These are phyloP conservation scores for Boletus coffeatus DNA, from an alignment of 1,284 basidiomycete genomes.

Conservation along the genomic window DNA sequence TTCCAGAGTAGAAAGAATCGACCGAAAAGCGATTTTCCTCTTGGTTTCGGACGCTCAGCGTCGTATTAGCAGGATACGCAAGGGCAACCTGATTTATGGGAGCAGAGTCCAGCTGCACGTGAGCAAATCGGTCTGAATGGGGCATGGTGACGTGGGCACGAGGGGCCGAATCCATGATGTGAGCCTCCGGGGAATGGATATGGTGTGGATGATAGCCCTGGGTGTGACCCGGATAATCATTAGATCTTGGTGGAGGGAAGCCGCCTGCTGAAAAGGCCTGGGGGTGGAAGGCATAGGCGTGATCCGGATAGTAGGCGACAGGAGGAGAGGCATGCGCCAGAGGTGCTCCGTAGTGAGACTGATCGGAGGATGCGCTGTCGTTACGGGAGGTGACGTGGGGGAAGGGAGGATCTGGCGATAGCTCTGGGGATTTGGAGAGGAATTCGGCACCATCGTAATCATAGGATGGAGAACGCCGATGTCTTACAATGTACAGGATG, in stretches of 20 bases:
- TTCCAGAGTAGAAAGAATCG: constrained; percentile 30
- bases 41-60: constrained; percentile 5
- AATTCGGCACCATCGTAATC: constrained; percentile 29
- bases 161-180: constrained; percentile 9
- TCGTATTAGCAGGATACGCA: constrained; percentile 7
- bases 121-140: constrained; percentile 12
- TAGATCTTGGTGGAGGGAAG: background rate
- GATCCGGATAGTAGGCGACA: constrained; percentile 24
- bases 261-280: constrained; percentile 12
- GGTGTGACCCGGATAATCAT: constrained; percentile 2
- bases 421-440: constrained; percentile 22
- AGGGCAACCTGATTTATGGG: constrained; percentile 1
- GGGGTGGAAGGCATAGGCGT: constrained; percentile 16
- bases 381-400: constrained; percentile 12
- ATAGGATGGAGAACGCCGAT: constrained; percentile 13
- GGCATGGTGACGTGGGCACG: constrained; percentile 7
- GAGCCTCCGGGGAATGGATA: constrained; percentile 18
- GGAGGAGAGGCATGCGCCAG: constrained; percentile 16
- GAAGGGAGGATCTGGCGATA: constrained; percentile 9
- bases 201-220: constrained; percentile 18
- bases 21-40: constrained; percentile 20
- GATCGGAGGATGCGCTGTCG: constrained; percentile 19
- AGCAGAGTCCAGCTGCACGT: constrained; percentile 9
- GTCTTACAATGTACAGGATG: constrained; percentile 23
- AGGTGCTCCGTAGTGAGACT: constrained; percentile 21